phyloP scores from a whole-genome alignment of 805 yeast species.

The Suhomyces kilbournensis region DNA sequence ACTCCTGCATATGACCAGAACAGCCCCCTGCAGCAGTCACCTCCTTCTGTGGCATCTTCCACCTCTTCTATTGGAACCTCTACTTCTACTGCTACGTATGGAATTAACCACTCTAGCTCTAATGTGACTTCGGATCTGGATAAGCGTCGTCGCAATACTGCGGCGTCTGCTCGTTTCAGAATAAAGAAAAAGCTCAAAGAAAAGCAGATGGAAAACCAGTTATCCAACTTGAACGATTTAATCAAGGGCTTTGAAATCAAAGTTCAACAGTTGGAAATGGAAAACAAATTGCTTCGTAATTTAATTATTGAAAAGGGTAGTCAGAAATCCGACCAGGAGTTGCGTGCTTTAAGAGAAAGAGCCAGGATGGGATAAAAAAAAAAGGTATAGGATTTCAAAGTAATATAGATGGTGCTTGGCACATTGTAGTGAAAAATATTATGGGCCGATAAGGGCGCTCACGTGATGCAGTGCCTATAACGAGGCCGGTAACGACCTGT shows the following conservation, averaged over 20 bases:
- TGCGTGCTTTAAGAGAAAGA: slow-evolving; percentile 31
- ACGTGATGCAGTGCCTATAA: no score
- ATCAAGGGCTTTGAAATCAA: slow-evolving; percentile 45
- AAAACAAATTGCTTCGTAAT: slow-evolving; percentile 55
- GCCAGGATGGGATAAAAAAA: slow-evolving; percentile 15
- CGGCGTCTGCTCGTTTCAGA: slow-evolving; percentile 64
- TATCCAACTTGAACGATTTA: slow-evolving; percentile 41
- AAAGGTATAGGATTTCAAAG: no score
- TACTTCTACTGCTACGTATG: neutral
- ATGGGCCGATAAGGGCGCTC: no score
- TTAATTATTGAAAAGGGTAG: slow-evolving; percentile 51
- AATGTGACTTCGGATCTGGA: slow-evolving; percentile 31
- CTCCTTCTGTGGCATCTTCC: slow-evolving; percentile 5
- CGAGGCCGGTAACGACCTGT: no score
- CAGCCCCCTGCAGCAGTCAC: slow-evolving; percentile 10
- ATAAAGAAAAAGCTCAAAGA: slow-evolving; percentile 60
- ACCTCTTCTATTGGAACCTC: slow-evolving; percentile 1
- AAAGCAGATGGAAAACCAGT: slow-evolving; percentile 53
- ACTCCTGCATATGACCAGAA: slow-evolving; percentile 2
- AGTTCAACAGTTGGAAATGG: slow-evolving; percentile 57
- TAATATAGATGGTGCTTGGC: no score
- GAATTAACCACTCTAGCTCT: neutral
- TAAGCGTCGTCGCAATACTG: slow-evolving; percentile 58
- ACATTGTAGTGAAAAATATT: no score
- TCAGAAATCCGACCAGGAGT: slow-evolving; percentile 39